Conservation (phyloP, 1,139 yeast species). For the Pichia sp. region DNA sequence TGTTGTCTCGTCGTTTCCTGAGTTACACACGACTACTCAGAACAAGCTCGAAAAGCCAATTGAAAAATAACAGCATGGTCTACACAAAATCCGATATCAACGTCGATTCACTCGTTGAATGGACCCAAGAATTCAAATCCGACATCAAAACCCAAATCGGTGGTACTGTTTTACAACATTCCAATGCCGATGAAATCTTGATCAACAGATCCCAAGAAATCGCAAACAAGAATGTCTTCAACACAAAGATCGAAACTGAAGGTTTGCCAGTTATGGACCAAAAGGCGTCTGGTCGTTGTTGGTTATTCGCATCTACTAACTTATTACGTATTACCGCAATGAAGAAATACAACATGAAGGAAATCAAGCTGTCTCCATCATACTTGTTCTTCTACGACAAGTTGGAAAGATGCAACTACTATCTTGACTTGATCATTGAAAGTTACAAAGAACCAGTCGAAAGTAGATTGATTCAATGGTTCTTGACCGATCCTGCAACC, state of each 20-base stretch:
- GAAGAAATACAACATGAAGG: slow-evolving; percentile 60
- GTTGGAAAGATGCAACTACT: slow-evolving; percentile 72
- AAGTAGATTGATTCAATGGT: slow-evolving; percentile 62
- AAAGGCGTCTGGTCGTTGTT: slow-evolving; percentile 74
- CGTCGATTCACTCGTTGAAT: slow-evolving; percentile 22
- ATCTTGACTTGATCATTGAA: slow-evolving; percentile 70
- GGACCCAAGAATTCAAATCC: slow-evolving; percentile 27
- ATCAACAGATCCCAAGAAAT: slow-evolving; percentile 45
- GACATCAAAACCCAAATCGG: slow-evolving; percentile 32
- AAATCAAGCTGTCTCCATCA: slow-evolving; percentile 72
- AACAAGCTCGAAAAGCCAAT: background rate
- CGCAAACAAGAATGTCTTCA: slow-evolving; percentile 47
- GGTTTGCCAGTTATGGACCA: slow-evolving; percentile 77
- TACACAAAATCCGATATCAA: slow-evolving; percentile 16
- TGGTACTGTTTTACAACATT: slow-evolving; percentile 32
- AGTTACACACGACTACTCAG: background rate
- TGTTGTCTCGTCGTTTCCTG: background rate
- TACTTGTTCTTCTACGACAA: slow-evolving; percentile 74
- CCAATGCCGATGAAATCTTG: slow-evolving; percentile 35
- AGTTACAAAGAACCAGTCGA: slow-evolving; percentile 63
- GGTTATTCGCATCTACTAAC: slow-evolving; percentile 85
- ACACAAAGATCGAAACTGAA: slow-evolving; percentile 56
- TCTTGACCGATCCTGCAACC: slow-evolving; percentile 60
- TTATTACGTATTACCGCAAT: slow-evolving; percentile 64
- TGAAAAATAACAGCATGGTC: slow-evolving; percentile 16